These are phyloP conservation scores for Pyracantha coccinea DNA, from an alignment of 331 rosid species.

Conservation along the genomic window DNA sequence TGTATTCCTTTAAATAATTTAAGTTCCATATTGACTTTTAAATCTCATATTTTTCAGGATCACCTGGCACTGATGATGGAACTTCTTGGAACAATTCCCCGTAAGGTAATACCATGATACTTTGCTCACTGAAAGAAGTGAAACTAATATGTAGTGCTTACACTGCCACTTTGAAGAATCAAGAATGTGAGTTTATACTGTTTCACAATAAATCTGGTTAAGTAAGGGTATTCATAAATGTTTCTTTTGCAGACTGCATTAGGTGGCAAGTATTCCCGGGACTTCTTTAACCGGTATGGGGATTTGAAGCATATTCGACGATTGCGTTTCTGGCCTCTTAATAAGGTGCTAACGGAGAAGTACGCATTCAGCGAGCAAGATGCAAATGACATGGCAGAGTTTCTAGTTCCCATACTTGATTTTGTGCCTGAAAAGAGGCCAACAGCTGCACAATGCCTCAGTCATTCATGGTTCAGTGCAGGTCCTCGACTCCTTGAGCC, in stretches of 20 bases:
- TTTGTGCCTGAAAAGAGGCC: conserved; percentile 81
- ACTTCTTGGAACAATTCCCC: conserved; percentile 82
- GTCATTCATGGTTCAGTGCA: conserved; percentile 62
- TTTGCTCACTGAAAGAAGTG: neutral
- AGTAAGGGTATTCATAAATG: neutral
- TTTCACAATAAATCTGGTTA: neutral
- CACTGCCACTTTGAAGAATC: conserved; percentile 6
- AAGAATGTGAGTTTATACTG: neutral
- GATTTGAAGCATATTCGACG: conserved; percentile 75
- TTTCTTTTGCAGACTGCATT: conserved; percentile 52
- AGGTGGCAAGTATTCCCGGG: conserved; percentile 73
- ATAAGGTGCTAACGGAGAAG: conserved; percentile 64
- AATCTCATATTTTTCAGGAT: conserved; percentile 42
- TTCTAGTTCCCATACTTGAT: conserved; percentile 64
- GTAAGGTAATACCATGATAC: conserved; percentile 36
- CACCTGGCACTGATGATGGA: conserved; percentile 94
- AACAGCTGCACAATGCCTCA: conserved; percentile 70
- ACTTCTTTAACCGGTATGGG: conserved; percentile 65
- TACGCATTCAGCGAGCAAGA: conserved; percentile 70
- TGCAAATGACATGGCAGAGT: conserved; percentile 52
- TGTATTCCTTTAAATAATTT: too few relatives aligned
- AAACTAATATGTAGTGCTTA: neutral
- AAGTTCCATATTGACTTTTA: neutral
- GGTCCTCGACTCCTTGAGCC: conserved; percentile 54
- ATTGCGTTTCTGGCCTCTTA: conserved; percentile 75